A percentile compares a stretch with the other conserved stretches of the same genome.
These are phyloP conservation scores for Puccinia hordei DNA, from an alignment of 1,284 basidiomycete genomes.

Conservation along the genomic window DNA sequence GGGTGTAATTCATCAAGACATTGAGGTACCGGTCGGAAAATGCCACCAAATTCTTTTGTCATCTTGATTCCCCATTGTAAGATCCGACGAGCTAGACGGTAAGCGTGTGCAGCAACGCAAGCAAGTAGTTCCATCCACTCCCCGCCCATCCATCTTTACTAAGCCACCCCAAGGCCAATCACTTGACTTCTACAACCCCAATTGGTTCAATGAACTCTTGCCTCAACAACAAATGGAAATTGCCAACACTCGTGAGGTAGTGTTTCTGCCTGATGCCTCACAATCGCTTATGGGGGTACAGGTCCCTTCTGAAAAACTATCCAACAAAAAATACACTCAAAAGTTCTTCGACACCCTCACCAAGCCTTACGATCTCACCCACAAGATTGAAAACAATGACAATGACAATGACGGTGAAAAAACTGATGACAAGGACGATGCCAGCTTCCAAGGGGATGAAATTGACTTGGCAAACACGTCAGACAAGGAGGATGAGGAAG, in stretches of 20 bases:
- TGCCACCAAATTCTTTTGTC: too few relatives aligned
- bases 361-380: constrained; percentile 9
- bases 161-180: constrained; percentile 8
- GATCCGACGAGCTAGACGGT: not conserved
- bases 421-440: not conserved
- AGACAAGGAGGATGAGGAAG: not conserved
- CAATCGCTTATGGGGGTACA: not conserved
- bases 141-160: not conserved
- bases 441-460: not conserved
- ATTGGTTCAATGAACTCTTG: constrained; percentile 36
- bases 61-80: not conserved
- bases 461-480: too few relatives aligned
- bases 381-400: constrained; percentile 13
- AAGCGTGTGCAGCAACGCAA: constrained; percentile 19
- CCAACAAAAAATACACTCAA: not conserved
- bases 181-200: constrained; percentile 19
- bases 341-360: not conserved
- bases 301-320: not conserved
- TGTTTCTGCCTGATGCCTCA: constrained; percentile 21
- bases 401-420: not conserved
- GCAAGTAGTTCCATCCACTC: not conserved
- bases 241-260: not conserved
- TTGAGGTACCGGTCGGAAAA: too few relatives aligned
- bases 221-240: not conserved
- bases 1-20: too few relatives aligned